Conservation (phyloP, 192 early-diverging fungal genomes). For the Funneliformis mosseae region DNA sequence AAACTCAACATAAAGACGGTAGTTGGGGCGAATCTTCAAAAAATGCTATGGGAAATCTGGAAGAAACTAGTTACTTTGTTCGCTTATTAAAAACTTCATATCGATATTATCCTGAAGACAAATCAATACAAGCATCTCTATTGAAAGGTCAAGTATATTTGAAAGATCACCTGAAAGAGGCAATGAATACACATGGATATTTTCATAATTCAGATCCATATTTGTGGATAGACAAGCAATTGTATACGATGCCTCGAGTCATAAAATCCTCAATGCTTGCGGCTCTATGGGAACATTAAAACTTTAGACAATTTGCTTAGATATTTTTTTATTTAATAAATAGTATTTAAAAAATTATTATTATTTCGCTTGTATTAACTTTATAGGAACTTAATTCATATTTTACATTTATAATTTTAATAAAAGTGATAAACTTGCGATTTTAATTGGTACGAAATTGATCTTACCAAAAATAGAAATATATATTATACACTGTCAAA, state of each 20-base stretch:
- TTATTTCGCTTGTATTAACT: no score
- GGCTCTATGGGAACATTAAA: constrained; percentile 12
- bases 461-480: no score
- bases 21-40: constrained; percentile 17
- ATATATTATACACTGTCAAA: no score
- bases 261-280: constrained; percentile 15
- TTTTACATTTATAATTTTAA: no score
- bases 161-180: constrained; percentile 1
- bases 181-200: neutral
- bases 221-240: constrained; percentile 18
- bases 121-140: neutral
- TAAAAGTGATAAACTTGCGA: no score
- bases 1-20: constrained; percentile 13
- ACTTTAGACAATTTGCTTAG: no score
- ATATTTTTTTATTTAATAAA: no score
- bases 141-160: neutral
- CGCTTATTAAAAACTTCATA: neutral
- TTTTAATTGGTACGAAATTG: no score
- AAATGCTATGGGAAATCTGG: neutral
- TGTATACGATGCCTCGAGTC: constrained; percentile 1
- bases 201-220: constrained; percentile 10
- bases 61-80: constrained; percentile 25
- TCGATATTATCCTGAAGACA: neutral
- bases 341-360: no score
- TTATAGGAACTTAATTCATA: no score